A percentile compares a stretch with the other conserved stretches of the same genome.
phyloP scores from a whole-genome alignment of 192 early-diverging fungal species.

The Coemansia sp. region DNA sequence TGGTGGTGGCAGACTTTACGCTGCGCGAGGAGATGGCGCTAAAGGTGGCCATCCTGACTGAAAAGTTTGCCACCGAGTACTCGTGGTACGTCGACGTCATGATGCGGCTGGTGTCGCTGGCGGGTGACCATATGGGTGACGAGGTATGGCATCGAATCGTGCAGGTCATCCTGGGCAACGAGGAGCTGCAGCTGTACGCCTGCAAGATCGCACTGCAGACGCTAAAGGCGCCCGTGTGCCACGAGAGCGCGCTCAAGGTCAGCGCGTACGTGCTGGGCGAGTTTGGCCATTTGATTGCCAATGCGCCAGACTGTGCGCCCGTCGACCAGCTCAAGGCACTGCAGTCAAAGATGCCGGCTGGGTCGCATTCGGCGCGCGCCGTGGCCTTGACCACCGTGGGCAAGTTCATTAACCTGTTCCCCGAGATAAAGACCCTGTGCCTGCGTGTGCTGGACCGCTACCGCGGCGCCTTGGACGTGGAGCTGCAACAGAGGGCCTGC shows the following conservation, averaged over 20 bases:
- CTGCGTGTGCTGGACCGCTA: slow-evolving; percentile 84
- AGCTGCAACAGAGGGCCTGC: slow-evolving; percentile 95
- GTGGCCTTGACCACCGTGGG: slow-evolving; percentile 88
- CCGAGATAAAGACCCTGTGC: slow-evolving; percentile 91
- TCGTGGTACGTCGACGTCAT: slow-evolving; percentile 99
- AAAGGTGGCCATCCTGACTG: slow-evolving; percentile 97
- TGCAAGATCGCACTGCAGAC: slow-evolving; percentile 78
- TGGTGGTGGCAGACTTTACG: slow-evolving; percentile 82
- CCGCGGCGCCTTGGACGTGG: slow-evolving; percentile 85
- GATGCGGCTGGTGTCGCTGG: slow-evolving; percentile 89
- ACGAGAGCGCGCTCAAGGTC: slow-evolving; percentile 94
- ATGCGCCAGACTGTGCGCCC: slow-evolving; percentile 77
- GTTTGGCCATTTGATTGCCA: slow-evolving; percentile 94
- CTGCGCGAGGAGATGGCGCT: slow-evolving; percentile 97
- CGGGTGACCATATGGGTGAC: slow-evolving; percentile 93
- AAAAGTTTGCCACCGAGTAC: slow-evolving; percentile 96
- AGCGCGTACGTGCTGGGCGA: slow-evolving; percentile 97
- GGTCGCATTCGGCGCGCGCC: slow-evolving; percentile 74
- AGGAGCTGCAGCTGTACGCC: slow-evolving; percentile 93
- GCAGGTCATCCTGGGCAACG: slow-evolving; percentile 94
- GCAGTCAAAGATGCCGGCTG: slow-evolving; percentile 85
- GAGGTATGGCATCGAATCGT: slow-evolving; percentile 98
- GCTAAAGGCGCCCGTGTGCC: slow-evolving; percentile 85
- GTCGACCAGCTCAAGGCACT: slow-evolving; percentile 94
- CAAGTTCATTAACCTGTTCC: slow-evolving; percentile 97